Evolutionary conservation across 306 rosid genomes (phyloP).

Genomic region (Quercus ilex): DNA sequence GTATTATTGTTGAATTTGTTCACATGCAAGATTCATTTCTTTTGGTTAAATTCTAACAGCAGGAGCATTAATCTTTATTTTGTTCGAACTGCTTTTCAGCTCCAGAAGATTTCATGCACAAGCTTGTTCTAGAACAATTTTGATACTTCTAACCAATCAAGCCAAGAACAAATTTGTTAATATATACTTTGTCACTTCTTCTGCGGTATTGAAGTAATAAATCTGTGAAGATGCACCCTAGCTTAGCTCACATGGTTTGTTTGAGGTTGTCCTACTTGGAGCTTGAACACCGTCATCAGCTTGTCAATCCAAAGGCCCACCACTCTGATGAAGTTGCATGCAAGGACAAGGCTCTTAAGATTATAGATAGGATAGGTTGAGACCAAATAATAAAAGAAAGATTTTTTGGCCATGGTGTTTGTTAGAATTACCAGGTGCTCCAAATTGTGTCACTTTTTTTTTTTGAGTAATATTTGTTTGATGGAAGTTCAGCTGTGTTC

Average conservation of each 20-base stretch:
- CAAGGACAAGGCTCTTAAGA: background rate
- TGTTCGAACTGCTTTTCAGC: constrained; percentile 36
- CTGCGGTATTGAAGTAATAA: background rate
- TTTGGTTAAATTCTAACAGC: background rate
- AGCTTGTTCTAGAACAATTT: constrained; percentile 37
- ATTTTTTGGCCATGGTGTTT: background rate
- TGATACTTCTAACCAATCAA: background rate
- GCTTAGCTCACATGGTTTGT: background rate
- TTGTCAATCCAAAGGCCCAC: background rate
- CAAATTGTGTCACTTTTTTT: background rate
- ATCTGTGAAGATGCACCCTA: background rate
- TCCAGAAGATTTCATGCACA: constrained; percentile 40
- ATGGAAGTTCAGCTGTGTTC: background rate
- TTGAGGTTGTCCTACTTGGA: background rate
- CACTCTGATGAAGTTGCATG: background rate
- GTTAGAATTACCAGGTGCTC: background rate
- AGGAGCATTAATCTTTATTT: background rate
- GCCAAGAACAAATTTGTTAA: background rate
- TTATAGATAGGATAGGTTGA: background rate
- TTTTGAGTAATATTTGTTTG: background rate
- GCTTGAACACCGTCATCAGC: background rate
- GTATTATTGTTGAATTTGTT: too few relatives aligned
- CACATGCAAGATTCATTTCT: background rate
- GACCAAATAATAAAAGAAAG: background rate
- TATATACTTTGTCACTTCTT: background rate